Percentiles rank a stretch among this genome's conserved stretches.
These are phyloP conservation scores for Naematelia encephala DNA, from an alignment of 768 basidiomycete species.

Conservation along the genomic window DNA sequence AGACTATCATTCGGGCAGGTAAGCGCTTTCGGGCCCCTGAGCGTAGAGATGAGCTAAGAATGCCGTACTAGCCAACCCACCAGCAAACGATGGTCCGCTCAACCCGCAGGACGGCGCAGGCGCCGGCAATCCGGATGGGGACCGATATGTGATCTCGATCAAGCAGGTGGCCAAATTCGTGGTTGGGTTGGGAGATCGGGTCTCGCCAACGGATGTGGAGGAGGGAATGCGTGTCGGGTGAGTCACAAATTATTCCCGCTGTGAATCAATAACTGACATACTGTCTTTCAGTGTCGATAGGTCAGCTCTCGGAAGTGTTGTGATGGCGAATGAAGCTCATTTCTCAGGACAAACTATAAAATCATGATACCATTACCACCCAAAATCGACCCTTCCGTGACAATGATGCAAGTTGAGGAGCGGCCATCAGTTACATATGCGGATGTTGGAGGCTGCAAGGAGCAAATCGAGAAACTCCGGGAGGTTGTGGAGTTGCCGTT, in stretches of 20 bases:
- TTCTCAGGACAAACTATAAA: conserved; percentile 72
- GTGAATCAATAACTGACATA: conserved; percentile 3
- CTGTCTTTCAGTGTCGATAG: conserved; percentile 74
- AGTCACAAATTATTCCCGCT: conserved; percentile 46
- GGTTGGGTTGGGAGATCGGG: conserved; percentile 91
- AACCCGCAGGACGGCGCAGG: conserved; percentile 77
- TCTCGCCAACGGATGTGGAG: conserved; percentile 96
- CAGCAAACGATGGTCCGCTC: conserved; percentile 74
- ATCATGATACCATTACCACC: conserved; percentile 98
- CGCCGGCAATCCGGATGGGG: conserved; percentile 65
- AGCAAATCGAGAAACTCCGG: conserved; percentile 97
- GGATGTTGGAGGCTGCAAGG: conserved; percentile 97
- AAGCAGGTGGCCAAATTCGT: conserved; percentile 99
- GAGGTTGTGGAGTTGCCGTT: conserved; percentile 97
- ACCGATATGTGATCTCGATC: conserved; percentile 99
- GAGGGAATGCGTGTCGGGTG: conserved; percentile 99
- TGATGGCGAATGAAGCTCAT: not conserved
- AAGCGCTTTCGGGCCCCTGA: conserved; percentile 27
- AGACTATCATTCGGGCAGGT: conserved; percentile 86
- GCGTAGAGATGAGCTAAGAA: not conserved
- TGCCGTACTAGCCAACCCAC: conserved; percentile 58
- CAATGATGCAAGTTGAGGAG: conserved; percentile 98
- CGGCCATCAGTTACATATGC: conserved; percentile 98
- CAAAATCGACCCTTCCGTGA: conserved; percentile 98
- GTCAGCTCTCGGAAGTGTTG: conserved; percentile 1